A percentile compares a stretch with the other conserved stretches of the same genome.
phyloP scores from a whole-genome alignment of 1,284 basidiomycete species.

The Boletus semigastroideus region DNA sequence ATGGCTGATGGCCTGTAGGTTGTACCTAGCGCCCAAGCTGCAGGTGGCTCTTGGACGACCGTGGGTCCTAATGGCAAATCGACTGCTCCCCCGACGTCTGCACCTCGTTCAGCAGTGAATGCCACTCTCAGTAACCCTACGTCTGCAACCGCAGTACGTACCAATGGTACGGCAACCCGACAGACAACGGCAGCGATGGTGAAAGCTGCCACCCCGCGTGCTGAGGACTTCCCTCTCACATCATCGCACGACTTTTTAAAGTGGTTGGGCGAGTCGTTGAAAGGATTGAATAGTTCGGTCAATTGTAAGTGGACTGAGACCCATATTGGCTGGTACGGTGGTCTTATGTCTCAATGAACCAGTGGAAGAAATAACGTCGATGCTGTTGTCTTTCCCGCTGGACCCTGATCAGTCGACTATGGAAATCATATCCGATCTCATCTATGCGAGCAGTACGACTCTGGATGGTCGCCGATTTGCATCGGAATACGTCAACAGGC shows the following conservation, averaged over 20 bases:
- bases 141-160: conserved; percentile 30
- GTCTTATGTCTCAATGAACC: conserved; percentile 20
- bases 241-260: conserved; percentile 90
- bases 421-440: conserved; percentile 89
- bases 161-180: conserved; percentile 39
- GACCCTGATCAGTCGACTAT: conserved; percentile 80
- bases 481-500: conserved; percentile 82
- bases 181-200: conserved; percentile 34
- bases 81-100: conserved; percentile 30
- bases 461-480: conserved; percentile 95
- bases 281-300: conserved; percentile 79
- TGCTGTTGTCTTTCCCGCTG: conserved; percentile 88
- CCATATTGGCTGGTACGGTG: conserved; percentile 1
- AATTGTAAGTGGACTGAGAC: conserved; percentile 56
- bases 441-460: conserved; percentile 93
- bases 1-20: conserved; percentile 21
- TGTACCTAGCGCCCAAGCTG: conserved; percentile 20
- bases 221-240: conserved; percentile 58
- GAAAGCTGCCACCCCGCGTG: conserved; percentile 45
- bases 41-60: conserved; percentile 78
- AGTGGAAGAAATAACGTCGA: conserved; percentile 93
- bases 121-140: conserved; percentile 23
- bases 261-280: conserved; percentile 88
- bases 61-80: conserved; percentile 79
- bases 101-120: conserved; percentile 38